Evolutionary conservation across 352 stramenopile species (phyloP).

Genomic region (Pythium aquatile): DNA sequence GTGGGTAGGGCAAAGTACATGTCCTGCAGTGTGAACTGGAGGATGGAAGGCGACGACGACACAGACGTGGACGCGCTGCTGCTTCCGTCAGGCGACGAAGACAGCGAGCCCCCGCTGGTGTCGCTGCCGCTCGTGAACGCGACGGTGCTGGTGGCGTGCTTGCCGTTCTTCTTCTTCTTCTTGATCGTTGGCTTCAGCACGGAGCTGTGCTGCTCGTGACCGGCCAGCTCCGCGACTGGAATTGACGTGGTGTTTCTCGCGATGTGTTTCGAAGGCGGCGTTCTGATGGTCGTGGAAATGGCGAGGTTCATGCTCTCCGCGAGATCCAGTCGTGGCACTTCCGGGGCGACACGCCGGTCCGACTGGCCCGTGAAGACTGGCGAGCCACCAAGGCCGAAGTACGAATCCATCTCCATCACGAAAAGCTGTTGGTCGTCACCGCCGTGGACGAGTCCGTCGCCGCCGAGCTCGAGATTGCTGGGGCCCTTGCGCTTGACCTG

Average conservation of each 20-base stretch:
- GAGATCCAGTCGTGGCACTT: slow-evolving; percentile 62
- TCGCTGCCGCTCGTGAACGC: background rate
- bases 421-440: slow-evolving; percentile 77
- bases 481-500: slow-evolving; percentile 76
- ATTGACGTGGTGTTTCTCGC: slow-evolving; percentile 14
- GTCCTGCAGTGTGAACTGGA: slow-evolving; percentile 81
- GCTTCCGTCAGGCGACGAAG: slow-evolving; percentile 15
- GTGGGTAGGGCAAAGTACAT: slow-evolving; percentile 69
- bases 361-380: slow-evolving; percentile 65
- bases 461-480: slow-evolving; percentile 31
- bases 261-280: slow-evolving; percentile 25
- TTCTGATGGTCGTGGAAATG: slow-evolving; percentile 63
- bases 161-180: slow-evolving; percentile 21
- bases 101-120: background rate
- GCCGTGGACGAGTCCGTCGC: slow-evolving; percentile 41
- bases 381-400: slow-evolving; percentile 80
- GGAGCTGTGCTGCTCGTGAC: slow-evolving; percentile 11
- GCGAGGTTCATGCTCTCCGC: slow-evolving; percentile 72
- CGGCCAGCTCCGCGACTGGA: slow-evolving; percentile 4
- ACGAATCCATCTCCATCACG: slow-evolving; percentile 86
- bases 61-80: slow-evolving; percentile 26
- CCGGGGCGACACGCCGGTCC: slow-evolving; percentile 31
- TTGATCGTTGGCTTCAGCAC: slow-evolving; percentile 19
- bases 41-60: slow-evolving; percentile 33
- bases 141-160: slow-evolving; percentile 1